These are phyloP conservation scores for Aureobasidium sp. DNA, from an alignment of 2,329 filamentous ascomycete species.

Conservation along the genomic window DNA sequence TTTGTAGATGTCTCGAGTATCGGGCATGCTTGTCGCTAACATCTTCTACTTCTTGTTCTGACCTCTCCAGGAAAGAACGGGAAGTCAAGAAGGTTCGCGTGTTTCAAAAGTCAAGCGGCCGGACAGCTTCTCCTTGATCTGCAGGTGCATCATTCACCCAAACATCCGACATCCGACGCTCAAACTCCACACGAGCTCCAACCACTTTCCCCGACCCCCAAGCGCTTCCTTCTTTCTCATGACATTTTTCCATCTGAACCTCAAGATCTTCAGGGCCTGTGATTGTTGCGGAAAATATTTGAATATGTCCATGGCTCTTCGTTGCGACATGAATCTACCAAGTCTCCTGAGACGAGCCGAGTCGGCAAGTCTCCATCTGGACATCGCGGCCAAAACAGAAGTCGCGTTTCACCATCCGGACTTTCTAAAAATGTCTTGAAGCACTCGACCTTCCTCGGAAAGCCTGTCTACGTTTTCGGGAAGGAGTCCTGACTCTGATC, in stretches of 20 bases:
- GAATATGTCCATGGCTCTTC: too few relatives aligned
- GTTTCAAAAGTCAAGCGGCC: background rate
- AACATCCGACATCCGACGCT: constrained; percentile 7
- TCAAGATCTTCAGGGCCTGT: too few relatives aligned
- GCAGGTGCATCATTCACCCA: background rate
- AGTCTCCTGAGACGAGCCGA: background rate
- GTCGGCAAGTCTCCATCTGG: background rate
- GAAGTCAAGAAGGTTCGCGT: background rate
- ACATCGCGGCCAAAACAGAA: background rate
- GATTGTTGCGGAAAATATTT: too few relatives aligned
- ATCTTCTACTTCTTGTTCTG: background rate
- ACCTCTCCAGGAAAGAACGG: background rate
- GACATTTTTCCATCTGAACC: background rate
- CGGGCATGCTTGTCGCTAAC: background rate
- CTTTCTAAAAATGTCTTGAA: constrained; percentile 9
- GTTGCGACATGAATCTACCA: background rate
- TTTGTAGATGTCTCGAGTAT: constrained; percentile 47
- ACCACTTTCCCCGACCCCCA: background rate
- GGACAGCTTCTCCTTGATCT: constrained; percentile 7
- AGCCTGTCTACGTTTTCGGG: background rate
- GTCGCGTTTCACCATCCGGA: constrained; percentile 1
- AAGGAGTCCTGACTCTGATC: background rate
- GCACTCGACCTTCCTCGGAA: background rate
- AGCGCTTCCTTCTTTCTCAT: background rate
- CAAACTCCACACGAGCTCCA: background rate